Conservation (phyloP, 805 yeast genomes). For the Suhomyces emberorum region DNA sequence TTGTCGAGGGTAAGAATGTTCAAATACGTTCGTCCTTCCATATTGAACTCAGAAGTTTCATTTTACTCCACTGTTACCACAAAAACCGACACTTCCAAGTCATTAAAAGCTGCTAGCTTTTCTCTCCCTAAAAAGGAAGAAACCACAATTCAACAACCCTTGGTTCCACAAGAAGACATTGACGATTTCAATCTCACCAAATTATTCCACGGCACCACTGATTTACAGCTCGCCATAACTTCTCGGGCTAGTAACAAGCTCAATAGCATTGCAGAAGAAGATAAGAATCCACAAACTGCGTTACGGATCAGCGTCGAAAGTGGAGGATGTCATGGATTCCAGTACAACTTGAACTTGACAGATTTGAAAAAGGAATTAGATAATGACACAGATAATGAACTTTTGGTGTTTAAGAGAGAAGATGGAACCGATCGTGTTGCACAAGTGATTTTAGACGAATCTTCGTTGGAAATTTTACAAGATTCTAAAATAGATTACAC, state of each 20-base stretch:
- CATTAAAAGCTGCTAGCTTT: slow-evolving; percentile 5
- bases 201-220: slow-evolving; percentile 33
- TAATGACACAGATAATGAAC: slow-evolving; percentile 27
- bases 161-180: slow-evolving; percentile 20
- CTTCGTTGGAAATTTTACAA: slow-evolving; percentile 74
- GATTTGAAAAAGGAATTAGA: slow-evolving; percentile 35
- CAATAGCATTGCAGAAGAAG: slow-evolving; percentile 48
- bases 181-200: slow-evolving; percentile 33
- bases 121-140: not conserved
- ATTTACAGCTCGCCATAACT: slow-evolving; percentile 45
- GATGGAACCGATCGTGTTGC: slow-evolving; percentile 45
- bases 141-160: slow-evolving; percentile 22
- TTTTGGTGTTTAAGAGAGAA: slow-evolving; percentile 60
- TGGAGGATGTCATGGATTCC: slow-evolving; percentile 99
- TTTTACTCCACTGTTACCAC: slow-evolving; percentile 1
- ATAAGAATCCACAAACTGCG: slow-evolving; percentile 57
- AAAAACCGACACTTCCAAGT: slow-evolving; percentile 1
- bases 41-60: too few species aligned
- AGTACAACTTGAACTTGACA: slow-evolving; percentile 70
- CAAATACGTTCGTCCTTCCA: too few species aligned
- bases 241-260: slow-evolving; percentile 51
- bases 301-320: slow-evolving; percentile 78
- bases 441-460: slow-evolving; percentile 71
- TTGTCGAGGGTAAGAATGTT: too few species aligned
- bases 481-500: slow-evolving; percentile 86